These are phyloP conservation scores for Neospermospora avenae DNA, from an alignment of 2,329 filamentous ascomycete species.

Conservation along the genomic window DNA sequence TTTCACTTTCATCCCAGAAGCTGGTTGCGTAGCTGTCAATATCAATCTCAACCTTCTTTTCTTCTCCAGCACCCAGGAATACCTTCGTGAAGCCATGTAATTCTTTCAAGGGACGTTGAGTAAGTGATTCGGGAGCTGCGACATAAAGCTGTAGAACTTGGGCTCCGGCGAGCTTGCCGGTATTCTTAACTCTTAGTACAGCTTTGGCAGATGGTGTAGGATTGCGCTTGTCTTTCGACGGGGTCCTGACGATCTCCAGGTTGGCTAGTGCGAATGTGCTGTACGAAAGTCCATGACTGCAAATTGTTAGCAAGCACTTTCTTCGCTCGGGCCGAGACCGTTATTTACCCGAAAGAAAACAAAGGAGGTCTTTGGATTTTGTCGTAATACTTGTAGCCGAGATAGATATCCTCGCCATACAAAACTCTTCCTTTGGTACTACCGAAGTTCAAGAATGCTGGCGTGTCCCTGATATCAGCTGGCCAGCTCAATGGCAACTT, in stretches of 20 bases:
- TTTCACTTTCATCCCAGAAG: constrained; percentile 41
- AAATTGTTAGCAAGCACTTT: constrained; percentile 38
- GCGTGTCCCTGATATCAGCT: constrained; percentile 52
- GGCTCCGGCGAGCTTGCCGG: constrained; percentile 28
- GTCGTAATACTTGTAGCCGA: constrained; percentile 64
- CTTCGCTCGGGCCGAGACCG: constrained; percentile 49
- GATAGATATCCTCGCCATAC: constrained; percentile 62
- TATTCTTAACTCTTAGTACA: constrained; percentile 28
- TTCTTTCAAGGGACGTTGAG: constrained; percentile 40
- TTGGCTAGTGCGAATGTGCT: constrained; percentile 44
- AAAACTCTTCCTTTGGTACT: constrained; percentile 55
- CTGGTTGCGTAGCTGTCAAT: constrained; percentile 39
- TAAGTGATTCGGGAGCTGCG: constrained; percentile 14
- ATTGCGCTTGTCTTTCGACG: constrained; percentile 35
- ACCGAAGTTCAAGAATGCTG: constrained; percentile 56
- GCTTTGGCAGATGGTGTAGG: not conserved
- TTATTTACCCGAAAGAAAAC: constrained; percentile 44
- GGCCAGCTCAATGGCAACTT: constrained; percentile 62
- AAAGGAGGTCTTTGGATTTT: constrained; percentile 49
- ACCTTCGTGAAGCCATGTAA: constrained; percentile 45
- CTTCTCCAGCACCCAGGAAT: constrained; percentile 37
- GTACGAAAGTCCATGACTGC: constrained; percentile 75
- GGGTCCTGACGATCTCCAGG: constrained; percentile 34
- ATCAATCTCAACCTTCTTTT: constrained; percentile 32
- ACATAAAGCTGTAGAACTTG: constrained; percentile 36